Evolutionary conservation across 352 stramenopile genomes (phyloP), one percentile per base, ranked within the genome.

Genomic region (Globisporangium viniferum): DNA sequence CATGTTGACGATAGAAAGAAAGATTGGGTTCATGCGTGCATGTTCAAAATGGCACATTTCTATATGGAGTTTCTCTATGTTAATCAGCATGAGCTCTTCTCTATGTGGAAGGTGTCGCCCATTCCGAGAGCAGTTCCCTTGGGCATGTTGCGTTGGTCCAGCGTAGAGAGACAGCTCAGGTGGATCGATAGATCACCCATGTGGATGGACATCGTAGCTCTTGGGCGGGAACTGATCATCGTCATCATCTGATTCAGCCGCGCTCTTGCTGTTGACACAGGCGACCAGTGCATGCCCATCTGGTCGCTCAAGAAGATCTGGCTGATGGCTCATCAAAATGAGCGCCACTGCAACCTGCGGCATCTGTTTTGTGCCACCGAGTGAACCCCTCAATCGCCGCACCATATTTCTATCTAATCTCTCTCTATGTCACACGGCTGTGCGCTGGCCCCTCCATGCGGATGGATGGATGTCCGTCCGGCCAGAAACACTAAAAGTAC

Each of bases 401-500:
- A 3, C 8, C 44, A 51, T 18, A 33, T 51, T 51, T 49, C 15
- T 22, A 9, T 49, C 15, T 49, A 7, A 49, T 49, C 41, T 49
- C 2, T 49, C 39, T 48, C 14, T 48, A 49, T 49, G 41, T n/a
- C 41, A 49, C 41, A n/a, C 22, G 41, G 20, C 15, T 49, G 41
- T 49, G 41, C 41, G 14, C 5, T 20, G 14, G 41, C 22, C 41
- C 22, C 41, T 49, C 41, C 41, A 49, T 22, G 41, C 41, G 41
- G 18, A 51, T 51, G 20, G 44, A 51, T 46, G 39, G 39, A 18
- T 22, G 18, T 14, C 15, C 41, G 41, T 7, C 14, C 14, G 1
- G 2, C 0, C 18, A 3, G 4, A 5, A 51, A 2, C 44, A 46
- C 55, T 69, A 91, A 58, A 84, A 85, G 46, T 80, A 75, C 41